A percentile compares a stretch with the other conserved stretches of the same genome.
phyloP scores from a whole-genome alignment of 495 filamentous ascomycete genomes.

The Podospora pseudoanserina region DNA sequence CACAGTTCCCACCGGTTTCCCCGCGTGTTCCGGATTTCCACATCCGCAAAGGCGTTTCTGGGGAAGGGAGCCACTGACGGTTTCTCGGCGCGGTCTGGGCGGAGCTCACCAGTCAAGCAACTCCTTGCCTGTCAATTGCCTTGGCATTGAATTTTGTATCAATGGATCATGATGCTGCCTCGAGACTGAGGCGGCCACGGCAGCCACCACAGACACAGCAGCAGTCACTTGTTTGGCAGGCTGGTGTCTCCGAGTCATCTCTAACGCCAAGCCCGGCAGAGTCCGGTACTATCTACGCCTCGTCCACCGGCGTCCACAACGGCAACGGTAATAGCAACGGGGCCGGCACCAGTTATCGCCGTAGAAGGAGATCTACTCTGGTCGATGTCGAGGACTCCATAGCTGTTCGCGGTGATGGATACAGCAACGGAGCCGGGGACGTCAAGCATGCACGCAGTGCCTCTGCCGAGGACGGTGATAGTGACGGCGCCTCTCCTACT shows the following conservation, averaged over 20 bases:
- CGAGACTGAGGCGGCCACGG: not conserved
- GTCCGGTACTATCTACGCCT: slow-evolving; percentile 37
- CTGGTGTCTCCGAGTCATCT: slow-evolving; percentile 12
- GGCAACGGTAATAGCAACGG: not conserved
- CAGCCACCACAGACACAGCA: not conserved
- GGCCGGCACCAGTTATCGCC: not conserved
- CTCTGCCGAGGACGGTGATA: slow-evolving; percentile 23
- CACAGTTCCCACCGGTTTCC: not conserved
- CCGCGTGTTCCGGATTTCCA: not conserved
- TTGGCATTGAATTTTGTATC: not conserved
- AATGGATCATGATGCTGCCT: not conserved
- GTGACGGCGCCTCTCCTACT: slow-evolving; percentile 33
- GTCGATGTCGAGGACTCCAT: not conserved
- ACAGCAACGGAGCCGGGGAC: slow-evolving; percentile 13
- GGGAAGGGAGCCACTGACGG: not conserved
- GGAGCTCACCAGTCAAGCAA: slow-evolving; percentile 8
- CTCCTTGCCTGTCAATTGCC: slow-evolving; percentile 2
- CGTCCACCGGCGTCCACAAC: not conserved
- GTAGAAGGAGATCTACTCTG: not conserved
- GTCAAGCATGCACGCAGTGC: slow-evolving; percentile 18
- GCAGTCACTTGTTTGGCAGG: not conserved
- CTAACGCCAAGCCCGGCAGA: slow-evolving; percentile 34
- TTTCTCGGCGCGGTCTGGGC: not conserved
- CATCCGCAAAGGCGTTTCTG: not conserved
- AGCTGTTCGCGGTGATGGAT: slow-evolving; percentile 1